A percentile compares a stretch with the other conserved stretches of the same genome.
These are phyloP conservation scores for Saksenaea oblongispora DNA, from an alignment of 371 early-diverging fungal genomes.

Conservation along the genomic window DNA sequence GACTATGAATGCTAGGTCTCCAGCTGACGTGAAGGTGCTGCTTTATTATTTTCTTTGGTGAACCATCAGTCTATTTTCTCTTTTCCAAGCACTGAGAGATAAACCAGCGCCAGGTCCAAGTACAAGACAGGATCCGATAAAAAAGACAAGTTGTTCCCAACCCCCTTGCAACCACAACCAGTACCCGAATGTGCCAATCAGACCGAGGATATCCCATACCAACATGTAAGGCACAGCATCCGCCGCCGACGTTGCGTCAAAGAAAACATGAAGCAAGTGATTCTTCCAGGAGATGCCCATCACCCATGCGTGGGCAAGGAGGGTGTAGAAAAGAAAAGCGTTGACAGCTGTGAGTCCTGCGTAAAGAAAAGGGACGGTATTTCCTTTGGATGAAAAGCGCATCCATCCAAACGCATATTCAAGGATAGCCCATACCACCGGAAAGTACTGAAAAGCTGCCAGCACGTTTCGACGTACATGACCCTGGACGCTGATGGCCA, in stretches of 20 bases:
- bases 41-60: background rate
- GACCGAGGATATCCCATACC: background rate
- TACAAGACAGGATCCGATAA: background rate
- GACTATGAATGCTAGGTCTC: too few relatives aligned
- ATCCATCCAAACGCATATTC: background rate
- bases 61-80: background rate
- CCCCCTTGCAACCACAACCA: slow-evolving; percentile 3
- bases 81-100: background rate
- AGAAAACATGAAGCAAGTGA: background rate
- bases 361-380: background rate
- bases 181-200: background rate
- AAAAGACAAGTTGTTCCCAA: background rate
- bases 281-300: background rate
- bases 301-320: background rate
- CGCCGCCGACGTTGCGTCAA: background rate
- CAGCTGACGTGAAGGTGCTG: too few relatives aligned
- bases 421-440: background rate
- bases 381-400: background rate
- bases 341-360: background rate
- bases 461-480: background rate
- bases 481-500: background rate
- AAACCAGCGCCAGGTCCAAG: slow-evolving; percentile 3
- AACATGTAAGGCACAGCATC: slow-evolving; percentile 9
- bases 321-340: background rate
- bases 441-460: background rate